Evolutionary conservation across 129 eudicot genomes (phyloP).

Genomic region (Flaveria trinervia): DNA sequence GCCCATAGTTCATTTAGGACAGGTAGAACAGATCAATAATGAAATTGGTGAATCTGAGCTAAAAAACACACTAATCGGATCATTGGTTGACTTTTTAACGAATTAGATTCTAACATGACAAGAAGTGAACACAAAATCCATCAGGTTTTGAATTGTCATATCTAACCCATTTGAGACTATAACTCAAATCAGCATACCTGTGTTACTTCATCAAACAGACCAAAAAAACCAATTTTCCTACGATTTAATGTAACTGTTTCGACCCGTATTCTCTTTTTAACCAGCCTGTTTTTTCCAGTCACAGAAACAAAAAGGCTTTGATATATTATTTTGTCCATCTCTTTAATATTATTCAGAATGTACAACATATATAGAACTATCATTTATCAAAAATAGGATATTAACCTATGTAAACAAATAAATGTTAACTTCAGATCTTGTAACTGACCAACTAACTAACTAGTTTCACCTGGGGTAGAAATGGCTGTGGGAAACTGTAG

Average conservation of each 20-base stretch:
- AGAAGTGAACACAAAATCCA: too few species aligned
- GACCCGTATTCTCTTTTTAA: not conserved
- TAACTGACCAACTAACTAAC: not conserved
- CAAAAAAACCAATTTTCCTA: not conserved
- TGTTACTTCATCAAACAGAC: too few species aligned
- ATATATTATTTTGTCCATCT: not conserved
- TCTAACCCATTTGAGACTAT: too few species aligned
- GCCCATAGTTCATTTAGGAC: too few species aligned
- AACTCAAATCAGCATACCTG: too few species aligned
- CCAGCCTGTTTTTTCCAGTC: not conserved
- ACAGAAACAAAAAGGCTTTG: not conserved
- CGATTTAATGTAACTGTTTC: not conserved
- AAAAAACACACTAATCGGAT: too few species aligned
- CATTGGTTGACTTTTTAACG: too few species aligned
- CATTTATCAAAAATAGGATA: not conserved
- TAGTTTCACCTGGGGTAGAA: slow-evolving; percentile 53
- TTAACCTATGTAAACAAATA: not conserved
- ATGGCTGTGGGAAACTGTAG: slow-evolving; percentile 56
- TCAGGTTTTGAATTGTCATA: too few species aligned
- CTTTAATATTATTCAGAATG: not conserved
- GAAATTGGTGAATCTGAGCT: too few species aligned
- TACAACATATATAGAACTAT: not conserved
- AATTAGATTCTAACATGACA: too few species aligned
- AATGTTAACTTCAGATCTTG: not conserved
- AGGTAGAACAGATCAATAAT: too few species aligned